Evolutionary conservation across 345 rosid genomes (phyloP).

Genomic region (Citrus sinensis): DNA sequence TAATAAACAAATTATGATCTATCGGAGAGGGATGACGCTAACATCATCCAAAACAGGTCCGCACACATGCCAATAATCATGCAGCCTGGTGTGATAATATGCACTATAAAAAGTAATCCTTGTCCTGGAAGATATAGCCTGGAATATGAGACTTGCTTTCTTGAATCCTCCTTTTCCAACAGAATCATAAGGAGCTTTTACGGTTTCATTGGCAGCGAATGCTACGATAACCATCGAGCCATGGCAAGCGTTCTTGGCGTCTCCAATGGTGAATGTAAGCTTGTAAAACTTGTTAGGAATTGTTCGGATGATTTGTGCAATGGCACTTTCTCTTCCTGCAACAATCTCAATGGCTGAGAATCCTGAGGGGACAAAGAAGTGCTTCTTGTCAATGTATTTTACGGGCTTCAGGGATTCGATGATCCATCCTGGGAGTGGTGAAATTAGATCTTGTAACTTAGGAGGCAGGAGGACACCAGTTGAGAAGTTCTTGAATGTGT

Average conservation of each 20-base stretch:
- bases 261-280: slow-evolving; percentile 60
- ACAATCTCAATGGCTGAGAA: slow-evolving; percentile 58
- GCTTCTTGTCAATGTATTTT: slow-evolving; percentile 63
- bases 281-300: slow-evolving; percentile 37
- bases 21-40: slow-evolving; percentile 17
- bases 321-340: slow-evolving; percentile 83
- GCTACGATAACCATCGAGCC: slow-evolving; percentile 83
- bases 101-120: slow-evolving; percentile 71
- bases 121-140: slow-evolving; percentile 44
- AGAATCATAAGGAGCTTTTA: slow-evolving; percentile 44
- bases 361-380: slow-evolving; percentile 65
- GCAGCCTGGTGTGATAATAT: slow-evolving; percentile 63
- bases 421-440: slow-evolving; percentile 90
- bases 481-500: slow-evolving; percentile 70
- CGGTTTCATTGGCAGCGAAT: slow-evolving; percentile 44
- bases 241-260: slow-evolving; percentile 74
- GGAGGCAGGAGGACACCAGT: slow-evolving; percentile 78
- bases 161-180: slow-evolving; percentile 51
- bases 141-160: slow-evolving; percentile 43
- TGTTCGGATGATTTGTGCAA: slow-evolving; percentile 75
- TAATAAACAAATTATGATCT: not conserved
- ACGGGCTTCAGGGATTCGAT: slow-evolving; percentile 81
- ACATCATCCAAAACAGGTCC: slow-evolving; percentile 86
- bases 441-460: slow-evolving; percentile 40
- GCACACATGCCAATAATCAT: slow-evolving; percentile 75